phyloP scores from a whole-genome alignment of 2,329 filamentous ascomycete species.

The Fusarium proliferatum region DNA sequence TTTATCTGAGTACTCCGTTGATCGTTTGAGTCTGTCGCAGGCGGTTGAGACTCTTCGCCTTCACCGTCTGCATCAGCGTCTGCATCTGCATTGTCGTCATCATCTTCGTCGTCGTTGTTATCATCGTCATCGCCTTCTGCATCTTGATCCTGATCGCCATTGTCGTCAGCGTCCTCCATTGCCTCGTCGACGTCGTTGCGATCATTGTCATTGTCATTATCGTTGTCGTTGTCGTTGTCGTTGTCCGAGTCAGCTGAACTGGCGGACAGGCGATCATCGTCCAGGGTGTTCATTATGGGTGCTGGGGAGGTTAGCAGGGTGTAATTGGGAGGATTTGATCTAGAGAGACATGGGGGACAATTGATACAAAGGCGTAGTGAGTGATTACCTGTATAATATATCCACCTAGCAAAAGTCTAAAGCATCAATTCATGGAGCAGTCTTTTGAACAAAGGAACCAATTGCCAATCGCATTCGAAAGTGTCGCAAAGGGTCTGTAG shows the following conservation, averaged over 20 bases:
- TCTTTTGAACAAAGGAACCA: not conserved
- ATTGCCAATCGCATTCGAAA: not conserved
- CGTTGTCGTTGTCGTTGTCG: conserved; percentile 44
- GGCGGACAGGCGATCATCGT: conserved; percentile 42
- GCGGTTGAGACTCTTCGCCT: conserved; percentile 45
- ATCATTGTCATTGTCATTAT: conserved; percentile 63
- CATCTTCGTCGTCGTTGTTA: conserved; percentile 52
- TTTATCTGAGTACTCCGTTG: conserved; percentile 54
- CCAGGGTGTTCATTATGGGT: conserved; percentile 30
- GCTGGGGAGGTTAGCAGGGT: not conserved
- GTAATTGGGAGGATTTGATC: not conserved
- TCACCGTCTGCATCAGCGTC: conserved; percentile 56
- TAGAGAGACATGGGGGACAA: not conserved
- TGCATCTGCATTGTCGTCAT: conserved; percentile 50
- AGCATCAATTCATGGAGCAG: conserved; percentile 1
- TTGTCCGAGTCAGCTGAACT: conserved; percentile 47
- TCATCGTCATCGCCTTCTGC: conserved; percentile 37
- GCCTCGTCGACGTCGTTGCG: conserved; percentile 64
- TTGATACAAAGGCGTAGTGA: not conserved
- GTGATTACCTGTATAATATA: not conserved
- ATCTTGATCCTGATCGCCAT: conserved; percentile 52
- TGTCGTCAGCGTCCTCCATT: conserved; percentile 61
- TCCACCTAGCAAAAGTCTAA: not conserved
- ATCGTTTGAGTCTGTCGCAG: conserved; percentile 42
- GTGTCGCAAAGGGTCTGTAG: conserved; percentile 16